These are phyloP conservation scores for Wickerhamiella hasegawae DNA, from an alignment of 805 yeast genomes.

Conservation along the genomic window DNA sequence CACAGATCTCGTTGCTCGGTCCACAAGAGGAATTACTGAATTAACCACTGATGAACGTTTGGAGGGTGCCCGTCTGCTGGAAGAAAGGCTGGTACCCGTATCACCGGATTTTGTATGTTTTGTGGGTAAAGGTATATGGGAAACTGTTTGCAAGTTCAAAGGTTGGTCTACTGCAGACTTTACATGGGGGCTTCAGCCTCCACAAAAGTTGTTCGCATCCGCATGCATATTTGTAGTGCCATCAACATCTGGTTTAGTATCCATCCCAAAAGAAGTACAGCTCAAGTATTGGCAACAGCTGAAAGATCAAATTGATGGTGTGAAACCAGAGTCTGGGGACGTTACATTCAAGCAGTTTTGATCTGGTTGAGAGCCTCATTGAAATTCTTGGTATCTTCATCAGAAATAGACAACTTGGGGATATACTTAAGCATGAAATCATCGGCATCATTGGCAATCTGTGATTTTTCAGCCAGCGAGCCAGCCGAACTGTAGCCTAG, in stretches of 20 bases:
- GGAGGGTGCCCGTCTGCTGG: slow-evolving; percentile 36
- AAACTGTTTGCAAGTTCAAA: slow-evolving; percentile 29
- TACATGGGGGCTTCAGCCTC: slow-evolving; percentile 35
- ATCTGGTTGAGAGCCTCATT: slow-evolving; percentile 6
- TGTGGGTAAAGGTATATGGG: slow-evolving; percentile 69
- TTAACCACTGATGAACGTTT: slow-evolving; percentile 36
- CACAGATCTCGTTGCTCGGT: slow-evolving; percentile 51
- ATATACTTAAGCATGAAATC: slow-evolving; percentile 16
- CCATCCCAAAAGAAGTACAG: slow-evolving; percentile 31
- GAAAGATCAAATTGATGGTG: neutral
- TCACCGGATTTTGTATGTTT: slow-evolving; percentile 34
- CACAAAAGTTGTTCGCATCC: slow-evolving; percentile 14
- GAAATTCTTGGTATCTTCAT: slow-evolving; percentile 11
- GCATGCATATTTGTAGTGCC: slow-evolving; percentile 43
- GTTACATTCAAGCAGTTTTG: neutral
- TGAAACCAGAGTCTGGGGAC: neutral
- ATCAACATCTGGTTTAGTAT: slow-evolving; percentile 57
- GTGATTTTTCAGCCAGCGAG: slow-evolving; percentile 6
- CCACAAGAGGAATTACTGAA: slow-evolving; percentile 44
- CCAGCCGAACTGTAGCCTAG: slow-evolving; percentile 14
- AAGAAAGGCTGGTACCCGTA: slow-evolving; percentile 27
- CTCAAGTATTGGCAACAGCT: slow-evolving; percentile 33
- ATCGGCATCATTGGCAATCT: slow-evolving; percentile 17
- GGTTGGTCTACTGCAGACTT: slow-evolving; percentile 26
- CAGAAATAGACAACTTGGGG: slow-evolving; percentile 14